These are phyloP conservation scores for Globisporangium recalcitrans DNA, from an alignment of 352 stramenopile species.

Conservation along the genomic window DNA sequence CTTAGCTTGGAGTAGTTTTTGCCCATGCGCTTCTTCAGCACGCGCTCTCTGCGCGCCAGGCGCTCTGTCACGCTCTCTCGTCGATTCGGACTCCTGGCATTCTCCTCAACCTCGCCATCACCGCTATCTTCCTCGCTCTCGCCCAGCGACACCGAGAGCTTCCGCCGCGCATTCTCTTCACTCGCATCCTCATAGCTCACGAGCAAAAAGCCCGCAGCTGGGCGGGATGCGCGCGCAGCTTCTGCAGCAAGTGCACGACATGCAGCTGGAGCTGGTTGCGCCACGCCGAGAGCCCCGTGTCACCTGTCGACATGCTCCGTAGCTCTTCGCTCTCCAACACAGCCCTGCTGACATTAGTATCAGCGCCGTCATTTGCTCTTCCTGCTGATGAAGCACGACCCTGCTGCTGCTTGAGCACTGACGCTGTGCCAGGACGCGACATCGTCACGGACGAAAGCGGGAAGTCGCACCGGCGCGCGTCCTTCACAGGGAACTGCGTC, in stretches of 20 bases:
- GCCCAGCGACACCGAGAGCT: conserved; percentile 13
- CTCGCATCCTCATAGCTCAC: conserved; percentile 22
- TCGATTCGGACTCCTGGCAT: background rate
- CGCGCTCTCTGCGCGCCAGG: background rate
- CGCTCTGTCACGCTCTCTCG: conserved; percentile 4
- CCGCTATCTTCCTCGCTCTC: conserved; percentile 9
- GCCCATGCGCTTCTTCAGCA: conserved; percentile 7
- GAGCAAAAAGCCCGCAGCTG: conserved; percentile 31
- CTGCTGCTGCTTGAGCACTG: background rate
- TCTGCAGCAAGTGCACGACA: conserved; percentile 36
- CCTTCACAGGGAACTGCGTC: conserved; percentile 12
- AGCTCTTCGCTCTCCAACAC: background rate
- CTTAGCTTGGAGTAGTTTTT: conserved; percentile 17
- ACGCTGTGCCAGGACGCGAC: conserved; percentile 6
- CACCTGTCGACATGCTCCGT: background rate
- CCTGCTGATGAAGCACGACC: background rate
- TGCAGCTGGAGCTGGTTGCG: conserved; percentile 38
- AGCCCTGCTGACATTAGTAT: background rate
- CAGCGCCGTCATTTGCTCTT: background rate
- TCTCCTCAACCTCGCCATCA: background rate
- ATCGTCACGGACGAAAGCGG: conserved; percentile 8
- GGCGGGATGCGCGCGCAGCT: conserved; percentile 30
- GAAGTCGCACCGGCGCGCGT: conserved; percentile 12
- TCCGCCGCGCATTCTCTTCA: conserved; percentile 8
- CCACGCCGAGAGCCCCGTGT: conserved; percentile 19